Conservation (phyloP, 2,329 filamentous ascomycete genomes). For the Fusarium sp. region DNA sequence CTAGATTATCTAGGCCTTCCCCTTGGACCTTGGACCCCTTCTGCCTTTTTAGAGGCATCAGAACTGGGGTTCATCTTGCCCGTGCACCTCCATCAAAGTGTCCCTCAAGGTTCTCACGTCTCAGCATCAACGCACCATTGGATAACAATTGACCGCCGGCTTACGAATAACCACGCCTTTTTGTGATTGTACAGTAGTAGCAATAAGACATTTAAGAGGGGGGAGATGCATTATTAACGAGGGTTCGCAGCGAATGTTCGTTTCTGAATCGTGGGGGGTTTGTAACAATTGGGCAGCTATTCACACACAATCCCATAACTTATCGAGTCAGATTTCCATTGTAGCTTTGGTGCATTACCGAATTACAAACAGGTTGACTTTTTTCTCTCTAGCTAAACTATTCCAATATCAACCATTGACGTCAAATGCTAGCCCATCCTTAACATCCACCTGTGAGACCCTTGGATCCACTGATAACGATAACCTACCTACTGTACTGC, state of each 20-base stretch:
- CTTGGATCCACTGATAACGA: slow-evolving; percentile 28
- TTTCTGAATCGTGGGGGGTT: slow-evolving; percentile 4
- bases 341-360: background rate
- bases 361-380: background rate
- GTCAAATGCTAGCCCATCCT: slow-evolving; percentile 12
- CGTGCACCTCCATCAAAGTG: slow-evolving; percentile 33
- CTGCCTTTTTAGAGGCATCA: slow-evolving; percentile 1
- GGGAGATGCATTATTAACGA: slow-evolving; percentile 3
- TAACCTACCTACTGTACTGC: slow-evolving; percentile 2
- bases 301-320: background rate
- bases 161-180: slow-evolving; percentile 31
- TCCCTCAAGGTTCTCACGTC: slow-evolving; percentile 48
- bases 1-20: background rate
- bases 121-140: slow-evolving; percentile 35
- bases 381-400: background rate
- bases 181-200: slow-evolving; percentile 5
- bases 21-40: background rate
- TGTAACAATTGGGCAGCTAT: background rate
- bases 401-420: slow-evolving; percentile 13
- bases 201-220: slow-evolving; percentile 15
- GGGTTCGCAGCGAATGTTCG: slow-evolving; percentile 6
- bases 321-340: background rate
- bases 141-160: slow-evolving; percentile 33
- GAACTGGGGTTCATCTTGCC: slow-evolving; percentile 31
- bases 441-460: slow-evolving; percentile 7